Evolutionary conservation across 192 early-diverging fungal genomes (phyloP), one percentile per base, ranked within the genome.

Genomic region (Neocallimastix lanati): DNA sequence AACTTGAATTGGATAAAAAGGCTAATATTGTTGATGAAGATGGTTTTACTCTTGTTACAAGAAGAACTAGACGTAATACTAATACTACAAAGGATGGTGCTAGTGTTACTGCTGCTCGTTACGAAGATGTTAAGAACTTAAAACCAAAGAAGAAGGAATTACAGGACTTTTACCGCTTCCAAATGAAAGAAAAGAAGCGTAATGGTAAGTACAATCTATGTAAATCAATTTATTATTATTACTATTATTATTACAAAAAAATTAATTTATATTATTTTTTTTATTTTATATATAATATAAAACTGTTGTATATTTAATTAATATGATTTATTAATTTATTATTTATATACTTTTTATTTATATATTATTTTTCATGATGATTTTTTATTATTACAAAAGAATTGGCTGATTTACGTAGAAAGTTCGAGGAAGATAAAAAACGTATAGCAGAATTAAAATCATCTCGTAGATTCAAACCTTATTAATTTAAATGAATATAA

Each of bases 91-190:
- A 92, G n/a, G 83, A 84, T 14, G 92, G 89, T 76, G 87, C 87
- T 12, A 86, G 89, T 28, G 86, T 86, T 4, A 92, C 88, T 6
- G 88, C 88, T 28, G 88, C 89, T n/a, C 85, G 84, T 5, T 86
- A 87, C 14, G 87, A 88, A 77, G 85, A 84, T 79, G 80, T 81
- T 35, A 88, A 88, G 77, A 86, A 83, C 80, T 81, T 85, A 79
- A 91, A 91, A 84, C 90, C 83, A 80, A 93, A 95, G 91, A 92
- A 94, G 87, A 89, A 92, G 80, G 91, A 92, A 78, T 87, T 94
- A 77, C 88, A 90, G 28, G 93, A 98, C 86, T 95, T 98, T 90
- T 98, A 98, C 84, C 87, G 95, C 18, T 98, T 98, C 91, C 96
- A 98, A 87, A 88, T 95, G 89, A 89, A 95, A 28, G 95, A 98